Evolutionary conservation across 2,329 filamentous ascomycete species (phyloP), one percentile per base, ranked within the genome.

Genomic region (Neonectria coccinea): DNA sequence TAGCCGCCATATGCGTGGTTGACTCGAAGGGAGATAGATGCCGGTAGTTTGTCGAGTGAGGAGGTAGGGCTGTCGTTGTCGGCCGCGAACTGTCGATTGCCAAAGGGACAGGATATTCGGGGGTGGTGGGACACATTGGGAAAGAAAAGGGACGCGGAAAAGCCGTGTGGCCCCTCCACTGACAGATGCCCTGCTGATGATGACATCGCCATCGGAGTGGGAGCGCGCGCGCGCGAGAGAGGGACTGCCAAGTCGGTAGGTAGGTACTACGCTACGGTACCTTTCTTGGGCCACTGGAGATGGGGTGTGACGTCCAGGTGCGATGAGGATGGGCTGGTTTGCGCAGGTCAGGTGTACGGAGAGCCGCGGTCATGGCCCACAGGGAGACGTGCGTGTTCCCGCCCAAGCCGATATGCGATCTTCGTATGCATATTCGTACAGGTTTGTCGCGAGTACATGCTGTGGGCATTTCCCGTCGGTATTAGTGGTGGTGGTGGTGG

Each of bases 301-400:
- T 18, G 44, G 50, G 41, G 59, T 53, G 59, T 58, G 60, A 63
- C 60, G 60, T 58, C 50, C 6, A 25, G 5, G 36, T 58, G 44
- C 12, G 33, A 22, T 36, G 44, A 12, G 7, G 55, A 36, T 58
- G 59, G 48, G 47, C 54, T 50, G 59, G 54, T 53, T 57, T 55
- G 22, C 44, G 44, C 22, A 25, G 45, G 45, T 25, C 29, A 47
- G 44, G 44, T 47, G 20, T 16, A 47, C 12, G 10, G 14, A 39
- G 36, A 39, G 36, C 36, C 6, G 36, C 16, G 27, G 27, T 11
- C 1, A 29, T 18, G 18, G 14, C 18, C 45, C 22, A 48, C 16
- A 25, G 44, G 18, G 44, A 47, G 25, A 47, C 14, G 22, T 20
- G 27, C 18, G 48, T 14, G 47, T 4, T 31, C 29, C 29, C 29